These are phyloP conservation scores for Calocera cornea DNA, from an alignment of 768 basidiomycete species.

Conservation along the genomic window DNA sequence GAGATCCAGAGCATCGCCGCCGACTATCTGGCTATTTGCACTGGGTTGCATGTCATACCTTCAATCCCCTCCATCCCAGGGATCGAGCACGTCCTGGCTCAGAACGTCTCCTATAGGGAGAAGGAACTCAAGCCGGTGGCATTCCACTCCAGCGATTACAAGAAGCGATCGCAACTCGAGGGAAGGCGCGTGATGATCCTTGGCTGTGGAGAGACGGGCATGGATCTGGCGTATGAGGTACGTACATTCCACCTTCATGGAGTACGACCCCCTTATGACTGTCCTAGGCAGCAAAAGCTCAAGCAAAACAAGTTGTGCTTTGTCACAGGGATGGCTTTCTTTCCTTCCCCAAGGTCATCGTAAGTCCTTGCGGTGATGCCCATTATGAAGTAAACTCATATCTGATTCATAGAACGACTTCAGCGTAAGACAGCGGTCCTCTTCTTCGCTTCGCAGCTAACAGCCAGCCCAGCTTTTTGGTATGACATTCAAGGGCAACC, in stretches of 20 bases:
- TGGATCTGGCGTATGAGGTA: slow-evolving; percentile 38
- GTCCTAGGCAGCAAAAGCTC: slow-evolving; percentile 30
- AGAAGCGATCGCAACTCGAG: slow-evolving; percentile 32
- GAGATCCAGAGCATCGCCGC: slow-evolving; percentile 24
- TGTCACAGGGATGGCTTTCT: slow-evolving; percentile 44
- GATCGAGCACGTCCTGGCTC: slow-evolving; percentile 27
- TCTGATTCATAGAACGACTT: slow-evolving; percentile 36
- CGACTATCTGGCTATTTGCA: slow-evolving; percentile 37
- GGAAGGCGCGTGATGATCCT: slow-evolving; percentile 41
- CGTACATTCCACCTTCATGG: slow-evolving; percentile 5
- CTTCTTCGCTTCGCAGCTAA: neutral
- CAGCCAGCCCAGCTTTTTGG: neutral
- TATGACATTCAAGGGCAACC: slow-evolving; percentile 26
- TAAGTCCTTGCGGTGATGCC: slow-evolving; percentile 14
- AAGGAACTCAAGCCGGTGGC: slow-evolving; percentile 20
- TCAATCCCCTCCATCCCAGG: slow-evolving; percentile 39
- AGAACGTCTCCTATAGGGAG: slow-evolving; percentile 11
- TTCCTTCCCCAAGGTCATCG: slow-evolving; percentile 45
- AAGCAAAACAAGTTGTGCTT: slow-evolving; percentile 38
- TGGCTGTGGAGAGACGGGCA: slow-evolving; percentile 49
- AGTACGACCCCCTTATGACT: neutral
- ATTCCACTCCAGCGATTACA: slow-evolving; percentile 43
- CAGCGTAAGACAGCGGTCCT: slow-evolving; percentile 20
- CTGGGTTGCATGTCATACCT: slow-evolving; percentile 44
- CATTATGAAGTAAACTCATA: neutral